Conservation (phyloP, 2,329 filamentous ascomycete species). For the Penicillium hesseltinei region DNA sequence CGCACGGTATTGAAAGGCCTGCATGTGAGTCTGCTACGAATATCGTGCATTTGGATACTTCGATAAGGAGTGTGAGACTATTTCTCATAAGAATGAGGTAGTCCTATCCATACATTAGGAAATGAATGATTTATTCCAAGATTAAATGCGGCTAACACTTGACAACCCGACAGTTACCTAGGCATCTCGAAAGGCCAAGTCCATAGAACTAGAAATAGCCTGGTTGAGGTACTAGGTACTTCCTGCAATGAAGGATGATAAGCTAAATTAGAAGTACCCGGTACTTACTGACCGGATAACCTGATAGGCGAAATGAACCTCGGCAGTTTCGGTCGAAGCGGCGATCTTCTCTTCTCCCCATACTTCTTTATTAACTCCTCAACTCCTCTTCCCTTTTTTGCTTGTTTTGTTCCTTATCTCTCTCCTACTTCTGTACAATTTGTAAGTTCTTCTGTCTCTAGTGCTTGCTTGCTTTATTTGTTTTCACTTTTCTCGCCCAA, state of each 20-base stretch:
- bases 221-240: constrained; percentile 10
- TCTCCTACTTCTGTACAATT: constrained; percentile 1
- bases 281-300: constrained; percentile 14
- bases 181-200: constrained; percentile 4
- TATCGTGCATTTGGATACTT: neutral
- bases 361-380: constrained; percentile 1
- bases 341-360: constrained; percentile 12
- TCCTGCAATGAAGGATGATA: rapidly evolving
- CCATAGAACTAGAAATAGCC: neutral
- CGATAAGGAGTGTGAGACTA: neutral
- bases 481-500: neutral
- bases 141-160: neutral
- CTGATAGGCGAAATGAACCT: constrained; percentile 20
- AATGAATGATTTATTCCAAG: neutral
- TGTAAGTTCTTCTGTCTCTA: constrained; percentile 13
- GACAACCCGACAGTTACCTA: constrained; percentile 9
- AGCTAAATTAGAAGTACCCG: neutral
- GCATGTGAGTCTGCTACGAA: neutral
- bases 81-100: neutral
- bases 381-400: constrained; percentile 1
- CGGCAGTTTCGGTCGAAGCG: constrained; percentile 25
- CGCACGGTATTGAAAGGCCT: neutral
- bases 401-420: neutral
- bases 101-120: neutral
- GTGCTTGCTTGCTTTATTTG: neutral